Evolutionary conservation across 805 yeast genomes (phyloP).

Genomic region (Saturnispora saitoi): DNA sequence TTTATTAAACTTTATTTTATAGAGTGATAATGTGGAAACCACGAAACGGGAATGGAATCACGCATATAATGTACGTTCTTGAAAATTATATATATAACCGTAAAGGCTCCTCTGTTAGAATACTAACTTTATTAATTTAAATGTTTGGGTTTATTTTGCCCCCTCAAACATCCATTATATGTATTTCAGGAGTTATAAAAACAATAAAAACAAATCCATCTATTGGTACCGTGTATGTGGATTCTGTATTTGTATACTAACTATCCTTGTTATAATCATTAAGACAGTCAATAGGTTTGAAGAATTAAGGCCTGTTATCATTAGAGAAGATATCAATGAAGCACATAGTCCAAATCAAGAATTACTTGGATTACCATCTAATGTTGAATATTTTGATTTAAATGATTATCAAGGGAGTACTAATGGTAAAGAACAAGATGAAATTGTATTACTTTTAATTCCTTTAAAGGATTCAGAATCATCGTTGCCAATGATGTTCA

Average conservation of each 20-base stretch:
- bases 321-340: not conserved
- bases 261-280: not conserved
- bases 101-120: too few relatives aligned
- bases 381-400: constrained; percentile 46
- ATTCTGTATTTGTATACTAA: not conserved
- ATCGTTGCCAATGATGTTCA: constrained; percentile 75
- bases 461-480: constrained; percentile 75
- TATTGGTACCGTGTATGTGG: not conserved
- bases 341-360: constrained; percentile 11
- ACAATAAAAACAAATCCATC: not conserved
- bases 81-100: too few relatives aligned
- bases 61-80: not conserved
- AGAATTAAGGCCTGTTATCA: not conserved
- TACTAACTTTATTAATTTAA: too few relatives aligned
- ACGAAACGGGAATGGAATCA: not conserved
- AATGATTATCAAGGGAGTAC: constrained; percentile 45
- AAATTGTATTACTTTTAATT: constrained; percentile 58
- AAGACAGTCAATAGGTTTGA: not conserved
- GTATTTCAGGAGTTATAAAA: not conserved
- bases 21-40: not conserved
- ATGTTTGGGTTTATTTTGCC: too few relatives aligned
- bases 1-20: too few relatives aligned
- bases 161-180: too few relatives aligned
- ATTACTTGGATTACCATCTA: constrained; percentile 6
- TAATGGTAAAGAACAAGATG: constrained; percentile 43